A percentile compares a stretch with the other conserved stretches of the same genome.
Evolutionary conservation across 2,329 filamentous ascomycete genomes (phyloP).

Genomic region (Cytospora paraplurivora): DNA sequence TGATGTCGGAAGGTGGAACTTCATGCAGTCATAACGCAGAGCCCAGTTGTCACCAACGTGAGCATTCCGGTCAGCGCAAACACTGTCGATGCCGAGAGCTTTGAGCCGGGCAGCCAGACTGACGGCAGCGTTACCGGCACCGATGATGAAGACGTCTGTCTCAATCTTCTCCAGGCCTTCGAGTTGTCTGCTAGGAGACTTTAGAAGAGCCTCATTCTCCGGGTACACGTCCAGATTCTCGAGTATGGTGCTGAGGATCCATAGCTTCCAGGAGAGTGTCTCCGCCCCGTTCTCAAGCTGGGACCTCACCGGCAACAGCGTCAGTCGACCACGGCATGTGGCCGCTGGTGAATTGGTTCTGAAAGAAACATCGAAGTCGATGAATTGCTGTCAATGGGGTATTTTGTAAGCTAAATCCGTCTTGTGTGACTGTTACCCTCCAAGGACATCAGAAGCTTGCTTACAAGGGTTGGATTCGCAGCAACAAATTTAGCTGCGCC

Average conservation of each 20-base stretch:
- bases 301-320: slow-evolving; percentile 34
- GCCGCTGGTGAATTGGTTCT: slow-evolving; percentile 37
- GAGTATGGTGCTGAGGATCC: slow-evolving; percentile 38
- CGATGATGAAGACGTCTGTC: slow-evolving; percentile 40
- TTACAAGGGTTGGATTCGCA: slow-evolving; percentile 13
- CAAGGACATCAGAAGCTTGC: neutral
- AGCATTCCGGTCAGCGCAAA: slow-evolving; percentile 41
- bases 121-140: slow-evolving; percentile 38
- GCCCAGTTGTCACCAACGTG: slow-evolving; percentile 44
- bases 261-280: slow-evolving; percentile 38
- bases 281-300: neutral
- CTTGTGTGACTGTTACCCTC: neutral
- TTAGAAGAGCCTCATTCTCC: slow-evolving; percentile 37
- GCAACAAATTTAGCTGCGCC: slow-evolving; percentile 13
- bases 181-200: slow-evolving; percentile 28
- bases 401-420: neutral
- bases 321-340: slow-evolving; percentile 37
- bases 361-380: slow-evolving; percentile 38
- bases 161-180: slow-evolving; percentile 26
- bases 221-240: slow-evolving; percentile 32
- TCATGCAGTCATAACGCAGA: slow-evolving; percentile 41
- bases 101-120: slow-evolving; percentile 42
- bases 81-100: slow-evolving; percentile 38
- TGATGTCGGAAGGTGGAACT: slow-evolving; percentile 43
- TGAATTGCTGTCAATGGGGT: slow-evolving; percentile 29